Evolutionary conservation across 192 early-diverging fungal genomes (phyloP).

Genomic region (Polychytrium aggregatum): DNA sequence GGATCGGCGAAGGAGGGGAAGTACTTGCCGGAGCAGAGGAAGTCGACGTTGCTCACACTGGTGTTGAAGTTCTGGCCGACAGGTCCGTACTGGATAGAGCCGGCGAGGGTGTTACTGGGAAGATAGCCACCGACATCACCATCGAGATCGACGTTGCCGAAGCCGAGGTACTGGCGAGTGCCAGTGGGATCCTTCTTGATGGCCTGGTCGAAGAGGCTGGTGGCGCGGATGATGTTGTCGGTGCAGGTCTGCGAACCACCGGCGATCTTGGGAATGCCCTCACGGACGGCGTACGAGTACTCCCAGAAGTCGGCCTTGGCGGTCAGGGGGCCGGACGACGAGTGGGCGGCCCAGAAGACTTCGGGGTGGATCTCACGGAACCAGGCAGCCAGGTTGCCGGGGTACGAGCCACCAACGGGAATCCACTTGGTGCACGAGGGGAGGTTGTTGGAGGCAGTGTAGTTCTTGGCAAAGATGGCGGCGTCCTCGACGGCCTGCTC

Average conservation of each 20-base stretch:
- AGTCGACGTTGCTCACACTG: neutral
- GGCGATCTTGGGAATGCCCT: conserved; percentile 8
- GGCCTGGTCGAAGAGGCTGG: conserved; percentile 20
- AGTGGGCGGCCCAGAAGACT: too few relatives aligned
- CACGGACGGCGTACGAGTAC: conserved; percentile 8
- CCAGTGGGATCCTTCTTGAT: conserved; percentile 4
- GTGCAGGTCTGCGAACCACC: conserved; percentile 6
- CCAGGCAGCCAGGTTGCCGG: conserved; percentile 70
- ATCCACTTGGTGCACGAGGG: conserved; percentile 48
- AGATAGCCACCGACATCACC: conserved; percentile 1
- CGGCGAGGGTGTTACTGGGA: too few relatives aligned
- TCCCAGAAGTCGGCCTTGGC: conserved; percentile 44
- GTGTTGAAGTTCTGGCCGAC: neutral
- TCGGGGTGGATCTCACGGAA: conserved; percentile 48
- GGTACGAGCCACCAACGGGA: conserved; percentile 64
- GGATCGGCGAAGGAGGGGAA: too few relatives aligned
- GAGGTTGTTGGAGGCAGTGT: conserved; percentile 3
- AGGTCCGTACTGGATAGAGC: conserved; percentile 6
- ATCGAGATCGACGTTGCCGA: neutral
- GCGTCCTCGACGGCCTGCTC: conserved; percentile 53
- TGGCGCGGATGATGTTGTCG: conserved; percentile 26
- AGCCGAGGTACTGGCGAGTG: neutral
- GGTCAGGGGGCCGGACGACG: conserved; percentile 65
- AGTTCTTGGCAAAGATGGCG: conserved; percentile 30
- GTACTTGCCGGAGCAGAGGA: neutral